Base-by-base conservation (phyloP, 805 yeast species). In the Saturnispora bothae region DNA sequence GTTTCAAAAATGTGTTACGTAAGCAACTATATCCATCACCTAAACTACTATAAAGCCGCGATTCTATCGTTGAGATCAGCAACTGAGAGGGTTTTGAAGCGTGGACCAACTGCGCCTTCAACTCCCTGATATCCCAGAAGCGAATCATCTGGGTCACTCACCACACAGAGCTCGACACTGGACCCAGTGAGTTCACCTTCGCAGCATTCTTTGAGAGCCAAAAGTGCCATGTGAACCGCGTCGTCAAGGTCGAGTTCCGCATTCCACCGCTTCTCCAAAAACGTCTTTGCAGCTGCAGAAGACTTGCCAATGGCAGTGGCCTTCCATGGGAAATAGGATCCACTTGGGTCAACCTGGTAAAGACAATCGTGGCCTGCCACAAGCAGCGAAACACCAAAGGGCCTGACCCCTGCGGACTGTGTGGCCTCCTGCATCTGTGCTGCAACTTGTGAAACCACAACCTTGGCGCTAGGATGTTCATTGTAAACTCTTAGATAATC, bases 261-360 rank as follows among this genome's bases (percentile, higher is more conserved):
- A 57, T 88, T 89, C 96, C 97, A 92, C 64, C 99, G 78, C 65
- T 92, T 92, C 60, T 92, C 99, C 55, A 92, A 65, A 52, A 92
- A 92, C 1, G 97, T 89, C 67, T 94, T 92, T 26, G 97, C 98
- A n/a, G 94, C 84, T 31, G 77, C 76, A 3, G 96, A 78, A 19
- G 96, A 94, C 57, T 86, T 88, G 47, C 99, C 99, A 51, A 92
- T 92, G 18, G 98, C 97, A 3, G 98, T 89, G 28, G 98, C 98
- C 63, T 89, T 92, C 99, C 99, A 92, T 8, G 99, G 97, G 71
- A 84, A 92, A 60, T 81, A 92, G 29, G 96, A 78, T 8, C 99
- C 99, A 3, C 95, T 82, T 4, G 99, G 99, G 64, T 92, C 99
- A 34, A 92, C 94, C 63, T 92, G 99, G 60, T 92, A 92, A 43